Evolutionary conservation across 1,284 basidiomycete genomes (phyloP).

Genomic region (Sanguinoderma infundibulare): DNA sequence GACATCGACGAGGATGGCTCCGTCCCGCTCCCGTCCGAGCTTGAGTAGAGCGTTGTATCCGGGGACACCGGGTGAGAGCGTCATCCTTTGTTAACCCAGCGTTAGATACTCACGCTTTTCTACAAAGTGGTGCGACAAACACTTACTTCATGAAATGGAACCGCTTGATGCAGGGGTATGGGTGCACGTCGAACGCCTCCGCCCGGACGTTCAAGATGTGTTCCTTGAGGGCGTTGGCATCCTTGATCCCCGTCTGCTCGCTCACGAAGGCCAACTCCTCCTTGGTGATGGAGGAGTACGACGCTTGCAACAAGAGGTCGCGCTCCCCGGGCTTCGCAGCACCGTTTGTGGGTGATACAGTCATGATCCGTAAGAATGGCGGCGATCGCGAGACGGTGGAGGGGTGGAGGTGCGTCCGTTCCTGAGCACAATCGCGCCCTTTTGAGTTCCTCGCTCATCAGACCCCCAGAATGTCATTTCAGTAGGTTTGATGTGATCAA

Average conservation of each 20-base stretch:
- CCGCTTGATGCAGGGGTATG: slow-evolving; percentile 22
- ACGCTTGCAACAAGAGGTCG: slow-evolving; percentile 21
- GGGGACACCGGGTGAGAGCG: slow-evolving; percentile 39
- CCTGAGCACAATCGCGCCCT: too few relatives aligned
- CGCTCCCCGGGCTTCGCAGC: background rate
- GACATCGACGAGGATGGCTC: slow-evolving; percentile 50
- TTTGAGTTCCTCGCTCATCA: too few relatives aligned
- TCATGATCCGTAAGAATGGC: slow-evolving; percentile 36
- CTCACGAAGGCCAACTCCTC: slow-evolving; percentile 45
- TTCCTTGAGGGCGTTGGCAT: slow-evolving; percentile 44
- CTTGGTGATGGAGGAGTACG: slow-evolving; percentile 26
- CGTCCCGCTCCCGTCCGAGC: slow-evolving; percentile 40
- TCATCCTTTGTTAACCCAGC: slow-evolving; percentile 26
- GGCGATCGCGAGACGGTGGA: slow-evolving; percentile 40
- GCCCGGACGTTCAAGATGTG: slow-evolving; percentile 49
- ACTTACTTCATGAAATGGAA: slow-evolving; percentile 23
- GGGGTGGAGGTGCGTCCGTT: slow-evolving; percentile 16
- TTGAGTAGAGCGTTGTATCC: slow-evolving; percentile 46
- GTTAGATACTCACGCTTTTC: too few relatives aligned
- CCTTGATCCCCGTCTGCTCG: slow-evolving; percentile 43
- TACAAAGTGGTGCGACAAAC: too few relatives aligned
- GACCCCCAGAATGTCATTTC: too few relatives aligned
- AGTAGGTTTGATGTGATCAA: too few relatives aligned
- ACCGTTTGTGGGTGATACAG: background rate
- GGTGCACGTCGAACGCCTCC: slow-evolving; percentile 28